These are phyloP conservation scores for Papiliotrema fonsecae DNA, from an alignment of 1,284 basidiomycete species.

Conservation along the genomic window DNA sequence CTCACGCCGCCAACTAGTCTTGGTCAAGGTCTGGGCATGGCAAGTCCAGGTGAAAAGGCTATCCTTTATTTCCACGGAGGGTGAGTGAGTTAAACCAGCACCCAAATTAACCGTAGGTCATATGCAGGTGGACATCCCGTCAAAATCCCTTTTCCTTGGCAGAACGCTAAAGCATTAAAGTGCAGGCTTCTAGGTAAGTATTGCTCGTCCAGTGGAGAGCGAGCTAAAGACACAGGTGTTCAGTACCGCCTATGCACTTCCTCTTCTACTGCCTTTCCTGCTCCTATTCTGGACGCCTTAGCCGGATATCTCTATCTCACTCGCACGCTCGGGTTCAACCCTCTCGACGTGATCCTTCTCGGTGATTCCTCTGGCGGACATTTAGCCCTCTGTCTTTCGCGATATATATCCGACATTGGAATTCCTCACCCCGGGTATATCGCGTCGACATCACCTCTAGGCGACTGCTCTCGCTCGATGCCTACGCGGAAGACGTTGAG, in stretches of 20 bases:
- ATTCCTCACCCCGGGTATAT: constrained; percentile 54
- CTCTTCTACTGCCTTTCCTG: constrained; percentile 8
- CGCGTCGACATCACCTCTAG: constrained; percentile 57
- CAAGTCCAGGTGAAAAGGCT: constrained; percentile 18
- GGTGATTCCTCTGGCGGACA: constrained; percentile 67
- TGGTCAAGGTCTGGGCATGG: constrained; percentile 3
- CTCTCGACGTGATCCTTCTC: constrained; percentile 57
- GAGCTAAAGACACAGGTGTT: constrained; percentile 6
- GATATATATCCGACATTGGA: constrained; percentile 21
- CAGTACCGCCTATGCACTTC: constrained; percentile 22
- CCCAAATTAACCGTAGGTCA: constrained; percentile 4
- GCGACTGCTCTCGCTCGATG: constrained; percentile 48
- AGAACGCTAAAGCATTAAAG: constrained; percentile 10
- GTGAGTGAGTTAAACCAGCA: constrained; percentile 13
- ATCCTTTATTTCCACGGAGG: constrained; percentile 32
- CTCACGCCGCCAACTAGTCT: constrained; percentile 10
- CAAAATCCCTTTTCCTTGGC: constrained; percentile 12
- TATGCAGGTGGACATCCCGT: constrained; percentile 20
- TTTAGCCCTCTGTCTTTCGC: constrained; percentile 52
- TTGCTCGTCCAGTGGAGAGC: background rate
- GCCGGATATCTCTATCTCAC: constrained; percentile 40
- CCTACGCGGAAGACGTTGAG: constrained; percentile 7
- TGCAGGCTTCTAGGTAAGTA: constrained; percentile 14
- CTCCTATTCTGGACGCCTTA: constrained; percentile 13
- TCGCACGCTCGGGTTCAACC: constrained; percentile 48